Percentiles rank a stretch among this genome's conserved stretches.
Evolutionary conservation across 1,139 yeast genomes (phyloP).

Genomic region (Nakaseomyces kungkrabaensis): DNA sequence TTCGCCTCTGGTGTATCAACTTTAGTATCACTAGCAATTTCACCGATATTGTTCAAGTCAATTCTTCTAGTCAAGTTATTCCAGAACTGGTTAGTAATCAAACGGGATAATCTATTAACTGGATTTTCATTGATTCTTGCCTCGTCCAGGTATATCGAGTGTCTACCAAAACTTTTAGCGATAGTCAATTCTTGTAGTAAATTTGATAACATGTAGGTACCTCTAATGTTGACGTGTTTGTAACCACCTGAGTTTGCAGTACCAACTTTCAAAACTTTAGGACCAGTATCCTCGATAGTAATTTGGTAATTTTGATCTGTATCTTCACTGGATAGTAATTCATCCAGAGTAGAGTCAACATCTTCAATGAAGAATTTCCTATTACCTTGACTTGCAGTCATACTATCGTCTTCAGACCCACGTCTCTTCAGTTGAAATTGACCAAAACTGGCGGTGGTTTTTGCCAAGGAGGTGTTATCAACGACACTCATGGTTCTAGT

Average conservation of each 20-base stretch:
- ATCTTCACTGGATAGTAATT: constrained; percentile 68
- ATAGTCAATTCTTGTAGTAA: constrained; percentile 81
- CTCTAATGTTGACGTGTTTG: constrained; percentile 64
- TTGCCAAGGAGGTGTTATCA: constrained; percentile 25
- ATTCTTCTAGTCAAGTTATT: constrained; percentile 62
- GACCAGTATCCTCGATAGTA: constrained; percentile 87
- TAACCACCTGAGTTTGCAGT: constrained; percentile 79
- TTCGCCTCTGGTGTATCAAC: constrained; percentile 46
- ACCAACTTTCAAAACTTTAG: constrained; percentile 76
- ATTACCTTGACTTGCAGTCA: constrained; percentile 30
- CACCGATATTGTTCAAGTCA: constrained; percentile 50
- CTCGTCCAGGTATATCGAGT: constrained; percentile 71
- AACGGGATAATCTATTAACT: constrained; percentile 62
- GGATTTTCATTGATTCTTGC: constrained; percentile 85
- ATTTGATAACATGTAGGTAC: constrained; percentile 90
- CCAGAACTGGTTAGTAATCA: constrained; percentile 79
- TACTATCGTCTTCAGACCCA: constrained; percentile 56
- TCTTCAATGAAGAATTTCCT: constrained; percentile 62
- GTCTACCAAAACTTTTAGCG: constrained; percentile 73
- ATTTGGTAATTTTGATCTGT: constrained; percentile 82
- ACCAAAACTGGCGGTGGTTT: constrained; percentile 10
- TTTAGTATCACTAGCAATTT: constrained; percentile 73
- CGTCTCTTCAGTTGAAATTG: constrained; percentile 38
- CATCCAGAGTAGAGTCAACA: constrained; percentile 62
- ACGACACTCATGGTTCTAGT: constrained; percentile 35